Evolutionary conservation across 306 rosid species (phyloP), one percentile per base, ranked within the genome.

Genomic region (Quillaja saponaria): DNA sequence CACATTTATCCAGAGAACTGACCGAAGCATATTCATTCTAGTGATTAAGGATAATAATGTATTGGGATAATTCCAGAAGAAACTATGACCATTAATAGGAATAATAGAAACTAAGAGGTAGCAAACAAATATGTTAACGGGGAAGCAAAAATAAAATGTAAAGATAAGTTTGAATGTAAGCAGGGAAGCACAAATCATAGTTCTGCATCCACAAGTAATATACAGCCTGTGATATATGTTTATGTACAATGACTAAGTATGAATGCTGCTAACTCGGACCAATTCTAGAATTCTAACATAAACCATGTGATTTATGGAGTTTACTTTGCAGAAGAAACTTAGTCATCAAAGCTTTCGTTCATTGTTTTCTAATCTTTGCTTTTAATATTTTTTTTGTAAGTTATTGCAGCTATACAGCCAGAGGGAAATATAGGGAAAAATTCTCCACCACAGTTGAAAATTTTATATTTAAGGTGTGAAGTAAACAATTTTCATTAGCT

Each of bases 391-490:
- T 44, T 47, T 28, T 34, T 59, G 20, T 18, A 34, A 57, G 39
- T 44, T 44, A 48, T 16, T 55, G 63, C 67, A 15, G 47, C 42
- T 47, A 63, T 44, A 42, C 55, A 63, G 31, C 21, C 45, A 57
- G 35, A 57, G 21, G 52, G 44, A 11, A 58, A 19, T 3, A 20
- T 25, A 13, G n/a, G n/a, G n/a, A n/a, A n/a, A n/a, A n/a, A n/a
- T n/a, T n/a, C n/a, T n/a, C n/a, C n/a, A n/a, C n/a, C n/a, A n/a
- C n/a, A n/a, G n/a, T n/a, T n/a, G n/a, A n/a, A n/a, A n/a, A n/a
- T 25, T 25, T 25, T 25, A 25, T 25, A 25, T 25, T 25, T 2
- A 25, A 25, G 31, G 3, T 25, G 31, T 25, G 31, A n/a, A n/a
- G 19, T 47, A 54, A 57, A 19, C 37, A 58, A 46, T 49, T 25